These are phyloP conservation scores for Aureobasidium lini DNA, from an alignment of 2,329 filamentous ascomycete genomes.

Conservation along the genomic window DNA sequence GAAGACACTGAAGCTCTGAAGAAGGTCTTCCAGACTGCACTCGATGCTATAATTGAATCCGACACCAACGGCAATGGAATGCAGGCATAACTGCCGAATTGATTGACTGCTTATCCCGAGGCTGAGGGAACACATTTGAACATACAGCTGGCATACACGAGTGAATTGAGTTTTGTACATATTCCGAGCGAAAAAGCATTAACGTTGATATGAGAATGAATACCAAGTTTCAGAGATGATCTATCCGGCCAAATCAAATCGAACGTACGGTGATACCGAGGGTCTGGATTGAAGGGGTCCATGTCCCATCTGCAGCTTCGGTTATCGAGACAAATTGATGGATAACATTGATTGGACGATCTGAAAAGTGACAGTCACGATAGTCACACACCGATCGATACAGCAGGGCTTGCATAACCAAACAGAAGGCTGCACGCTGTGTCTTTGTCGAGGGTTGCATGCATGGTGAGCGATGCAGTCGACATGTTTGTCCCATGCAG, in stretches of 20 bases:
- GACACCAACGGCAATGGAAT: background rate
- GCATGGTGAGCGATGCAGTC: background rate
- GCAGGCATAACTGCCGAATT: background rate
- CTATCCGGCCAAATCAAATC: background rate
- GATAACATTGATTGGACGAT: background rate
- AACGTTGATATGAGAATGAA: background rate
- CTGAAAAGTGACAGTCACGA: background rate
- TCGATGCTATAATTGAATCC: constrained; percentile 48
- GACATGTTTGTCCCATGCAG: background rate
- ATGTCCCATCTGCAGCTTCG: background rate
- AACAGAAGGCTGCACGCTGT: background rate
- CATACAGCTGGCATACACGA: background rate
- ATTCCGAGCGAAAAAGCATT: background rate
- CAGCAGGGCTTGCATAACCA: too few relatives aligned
- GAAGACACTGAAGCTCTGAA: constrained; percentile 66
- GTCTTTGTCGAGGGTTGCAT: background rate
- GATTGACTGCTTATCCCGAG: too few relatives aligned
- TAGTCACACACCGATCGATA: background rate
- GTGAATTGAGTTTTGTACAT: background rate
- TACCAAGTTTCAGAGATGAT: background rate
- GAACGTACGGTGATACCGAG: background rate
- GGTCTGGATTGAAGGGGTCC: background rate
- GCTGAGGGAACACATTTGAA: too few relatives aligned
- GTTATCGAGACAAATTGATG: background rate
- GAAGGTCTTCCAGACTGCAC: constrained; percentile 58